Conservation (phyloP, 495 filamentous ascomycete genomes). For the Melanomma pulvis-pyrius region DNA sequence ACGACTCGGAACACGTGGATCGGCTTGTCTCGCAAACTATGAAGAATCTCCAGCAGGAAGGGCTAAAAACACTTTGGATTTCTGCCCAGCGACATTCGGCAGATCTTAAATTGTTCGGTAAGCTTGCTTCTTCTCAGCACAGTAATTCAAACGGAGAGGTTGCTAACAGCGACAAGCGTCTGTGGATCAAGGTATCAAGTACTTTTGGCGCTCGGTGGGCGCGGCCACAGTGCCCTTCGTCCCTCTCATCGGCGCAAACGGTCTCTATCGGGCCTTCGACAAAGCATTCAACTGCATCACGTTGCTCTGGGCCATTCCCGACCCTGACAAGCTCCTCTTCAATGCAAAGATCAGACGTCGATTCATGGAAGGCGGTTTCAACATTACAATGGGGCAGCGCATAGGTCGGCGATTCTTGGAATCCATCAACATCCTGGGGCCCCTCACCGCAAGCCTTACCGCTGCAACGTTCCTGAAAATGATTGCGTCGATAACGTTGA, state of each 20-base stretch:
- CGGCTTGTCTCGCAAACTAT: background rate
- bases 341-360: background rate
- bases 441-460: background rate
- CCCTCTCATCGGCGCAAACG: background rate
- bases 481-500: background rate
- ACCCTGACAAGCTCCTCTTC: background rate
- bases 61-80: background rate
- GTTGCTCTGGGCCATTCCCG: background rate
- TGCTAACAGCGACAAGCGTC: background rate
- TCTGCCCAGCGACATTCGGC: background rate
- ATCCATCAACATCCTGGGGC: background rate
- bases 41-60: background rate
- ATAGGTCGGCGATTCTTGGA: background rate
- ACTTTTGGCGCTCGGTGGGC: background rate
- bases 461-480: background rate
- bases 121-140: background rate
- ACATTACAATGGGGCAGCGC: background rate
- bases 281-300: background rate
- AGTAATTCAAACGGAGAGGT: background rate
- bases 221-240: background rate
- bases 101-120: background rate
- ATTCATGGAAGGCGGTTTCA: background rate
- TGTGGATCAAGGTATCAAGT: background rate
- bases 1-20: background rate
- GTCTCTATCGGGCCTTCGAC: background rate